Base-by-base conservation (phyloP, 2,329 filamentous ascomycete species). In the Bipolaris victoriae region DNA sequence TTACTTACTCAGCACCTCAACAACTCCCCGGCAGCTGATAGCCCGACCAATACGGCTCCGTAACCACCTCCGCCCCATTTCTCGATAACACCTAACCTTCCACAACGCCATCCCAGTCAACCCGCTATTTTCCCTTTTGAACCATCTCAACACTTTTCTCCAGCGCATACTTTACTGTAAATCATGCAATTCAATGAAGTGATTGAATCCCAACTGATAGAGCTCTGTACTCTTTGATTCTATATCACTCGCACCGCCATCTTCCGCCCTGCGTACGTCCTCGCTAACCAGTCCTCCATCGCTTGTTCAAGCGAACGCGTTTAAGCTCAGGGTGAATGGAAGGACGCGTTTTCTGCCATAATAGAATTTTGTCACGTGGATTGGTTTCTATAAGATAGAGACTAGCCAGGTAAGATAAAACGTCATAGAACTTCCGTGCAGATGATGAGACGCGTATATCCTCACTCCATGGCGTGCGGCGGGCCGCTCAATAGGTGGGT, bases 101-200 rank as follows among this genome's bases (percentile, higher is more conserved):
- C 26, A 55, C 35, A 57, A 60, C 41, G 15, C 49, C 49, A 39
- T 49, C 15, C 45, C 43, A 24, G 36, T 60, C 54, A 45, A 54
- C 54, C 46, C 51, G 11, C 49, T 54, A 57, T 20, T 49, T 54
- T 11, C 50, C 58, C 33, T n/a, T 36, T 43, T 60, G 29, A 35
- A 62, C 35, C 55, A 62, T 62, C 35, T 50, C 59, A 24, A 52
- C 2, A 46, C 49, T 54, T 24, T 57, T 56, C 39, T 37, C 11
- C 16, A 62, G 52, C 52, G 57, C 52, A 48, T 47, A 49, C 39
- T 20, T 20, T 20, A 20, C 20, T 20, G 3, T 20, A 20, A 2
- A 20, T 20, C 20, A 20, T 20, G 20, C 20, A 20, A 20, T 20
- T 3, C 20, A 20, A 20, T 20, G 20, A 20, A 20, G 3, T 20